Conservation (phyloP, 352 stramenopile genomes). For the Ophiocytium majus region DNA sequence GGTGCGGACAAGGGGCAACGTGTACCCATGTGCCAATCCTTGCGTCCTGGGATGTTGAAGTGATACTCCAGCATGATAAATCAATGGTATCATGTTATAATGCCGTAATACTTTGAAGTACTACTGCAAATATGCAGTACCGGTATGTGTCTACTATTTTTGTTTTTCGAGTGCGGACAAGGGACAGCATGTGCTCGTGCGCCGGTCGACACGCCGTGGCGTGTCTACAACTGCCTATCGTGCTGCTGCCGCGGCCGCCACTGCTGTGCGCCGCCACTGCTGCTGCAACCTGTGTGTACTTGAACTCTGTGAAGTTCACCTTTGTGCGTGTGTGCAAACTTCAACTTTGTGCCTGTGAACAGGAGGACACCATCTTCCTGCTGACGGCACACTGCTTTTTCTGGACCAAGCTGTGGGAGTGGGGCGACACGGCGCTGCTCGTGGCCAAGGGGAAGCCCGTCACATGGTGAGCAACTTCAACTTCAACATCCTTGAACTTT, state of each 20-base stretch:
- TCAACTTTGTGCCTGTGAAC: conserved; percentile 9
- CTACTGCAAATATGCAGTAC: not conserved
- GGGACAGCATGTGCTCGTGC: not conserved
- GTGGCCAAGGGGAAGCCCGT: conserved; percentile 48
- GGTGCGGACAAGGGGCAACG: not conserved
- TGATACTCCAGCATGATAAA: no score
- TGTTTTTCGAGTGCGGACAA: not conserved
- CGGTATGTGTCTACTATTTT: not conserved
- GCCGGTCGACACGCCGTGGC: not conserved
- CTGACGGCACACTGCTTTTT: conserved; percentile 41
- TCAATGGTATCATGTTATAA: no score
- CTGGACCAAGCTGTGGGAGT: conserved; percentile 54
- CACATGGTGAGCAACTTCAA: conserved; percentile 20
- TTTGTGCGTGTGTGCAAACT: not conserved
- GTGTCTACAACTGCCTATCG: not conserved
- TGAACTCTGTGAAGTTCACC: not conserved
- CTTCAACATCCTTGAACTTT: no score
- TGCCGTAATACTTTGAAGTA: no score
- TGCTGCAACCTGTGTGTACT: not conserved
- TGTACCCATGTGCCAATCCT: not conserved
- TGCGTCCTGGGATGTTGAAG: not conserved
- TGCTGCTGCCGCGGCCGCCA: not conserved
- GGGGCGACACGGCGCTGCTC: conserved; percentile 46
- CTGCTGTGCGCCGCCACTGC: not conserved
- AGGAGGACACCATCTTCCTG: conserved; percentile 46